Evolutionary conservation across 495 filamentous ascomycete genomes (phyloP).

Genomic region (Lophiostoma macrostomum): DNA sequence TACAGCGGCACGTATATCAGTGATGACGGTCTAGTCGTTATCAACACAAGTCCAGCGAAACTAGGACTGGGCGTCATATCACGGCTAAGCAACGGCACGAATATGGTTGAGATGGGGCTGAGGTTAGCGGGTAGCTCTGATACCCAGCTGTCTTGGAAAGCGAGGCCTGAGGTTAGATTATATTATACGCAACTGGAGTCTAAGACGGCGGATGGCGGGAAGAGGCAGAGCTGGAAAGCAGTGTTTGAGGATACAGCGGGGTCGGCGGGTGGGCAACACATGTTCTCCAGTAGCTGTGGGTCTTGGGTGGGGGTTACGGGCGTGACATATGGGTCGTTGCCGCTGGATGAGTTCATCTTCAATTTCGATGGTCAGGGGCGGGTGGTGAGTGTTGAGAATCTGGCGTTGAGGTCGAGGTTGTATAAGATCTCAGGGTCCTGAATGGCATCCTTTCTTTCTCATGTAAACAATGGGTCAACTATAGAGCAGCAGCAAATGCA

Average conservation of each 20-base stretch:
- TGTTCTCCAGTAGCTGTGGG: conserved; percentile 42
- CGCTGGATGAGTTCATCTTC: conserved; percentile 47
- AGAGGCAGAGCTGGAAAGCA: conserved; percentile 43
- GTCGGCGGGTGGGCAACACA: conserved; percentile 20
- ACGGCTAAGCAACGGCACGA: conserved; percentile 53
- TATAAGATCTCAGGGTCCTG: too few species aligned
- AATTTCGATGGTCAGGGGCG: conserved; percentile 1
- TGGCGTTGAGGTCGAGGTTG: conserved; percentile 2
- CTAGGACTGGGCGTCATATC: conserved; percentile 46
- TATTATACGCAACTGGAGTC: conserved; percentile 46
- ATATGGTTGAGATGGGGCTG: conserved; percentile 36
- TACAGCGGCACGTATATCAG: conserved; percentile 10
- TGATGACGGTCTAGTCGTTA: conserved; percentile 32
- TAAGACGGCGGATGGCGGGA: conserved; percentile 34
- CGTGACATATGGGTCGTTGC: conserved; percentile 41
- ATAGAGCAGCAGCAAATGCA: too few species aligned
- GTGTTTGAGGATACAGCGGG: conserved; percentile 43
- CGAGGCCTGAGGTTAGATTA: conserved; percentile 31
- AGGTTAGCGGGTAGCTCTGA: conserved; percentile 6
- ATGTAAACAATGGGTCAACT: too few species aligned
- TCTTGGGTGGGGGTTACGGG: conserved; percentile 43
- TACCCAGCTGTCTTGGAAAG: conserved; percentile 34
- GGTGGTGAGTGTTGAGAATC: conserved; percentile 10
- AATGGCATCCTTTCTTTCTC: too few species aligned
- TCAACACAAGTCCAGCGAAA: conserved; percentile 38